Evolutionary conservation across 2,329 filamentous ascomycete genomes (phyloP).

Genomic region (Alternaria ventricosa): DNA sequence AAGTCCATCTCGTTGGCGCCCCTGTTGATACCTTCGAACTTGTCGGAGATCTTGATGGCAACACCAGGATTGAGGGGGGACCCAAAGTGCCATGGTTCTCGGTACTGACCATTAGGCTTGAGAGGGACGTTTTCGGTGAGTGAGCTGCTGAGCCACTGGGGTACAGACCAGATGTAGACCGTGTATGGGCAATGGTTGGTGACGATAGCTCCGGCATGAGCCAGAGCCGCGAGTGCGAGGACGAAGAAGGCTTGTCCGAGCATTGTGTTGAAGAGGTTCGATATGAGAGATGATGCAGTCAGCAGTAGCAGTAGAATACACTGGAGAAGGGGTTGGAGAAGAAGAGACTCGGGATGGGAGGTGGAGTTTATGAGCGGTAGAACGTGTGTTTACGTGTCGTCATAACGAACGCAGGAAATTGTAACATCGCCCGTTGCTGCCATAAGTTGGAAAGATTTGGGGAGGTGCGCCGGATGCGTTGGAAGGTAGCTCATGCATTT

Average conservation of each 20-base stretch:
- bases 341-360: conserved; percentile 4
- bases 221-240: conserved; percentile 25
- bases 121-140: conserved; percentile 24
- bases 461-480: not conserved
- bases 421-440: not conserved
- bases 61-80: conserved; percentile 26
- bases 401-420: conserved; percentile 10
- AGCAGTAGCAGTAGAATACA: conserved; percentile 13
- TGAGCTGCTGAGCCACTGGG: conserved; percentile 13
- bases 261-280: conserved; percentile 18
- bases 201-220: conserved; percentile 34
- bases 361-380: conserved; percentile 1
- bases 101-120: conserved; percentile 24
- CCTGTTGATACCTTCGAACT: conserved; percentile 27
- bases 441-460: not conserved
- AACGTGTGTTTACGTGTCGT: not conserved
- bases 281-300: conserved; percentile 2
- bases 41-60: conserved; percentile 34
- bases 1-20: conserved; percentile 31
- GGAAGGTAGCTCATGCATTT: not conserved
- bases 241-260: conserved; percentile 17
- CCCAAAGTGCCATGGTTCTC: conserved; percentile 32
- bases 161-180: conserved; percentile 34
- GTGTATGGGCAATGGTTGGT: conserved; percentile 31
- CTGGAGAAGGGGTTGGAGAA: conserved; percentile 20